Percentiles rank a stretch among this genome's conserved stretches.
Evolutionary conservation across 192 early-diverging fungal genomes (phyloP).

Genomic region (Coemansia guatemalensis): DNA sequence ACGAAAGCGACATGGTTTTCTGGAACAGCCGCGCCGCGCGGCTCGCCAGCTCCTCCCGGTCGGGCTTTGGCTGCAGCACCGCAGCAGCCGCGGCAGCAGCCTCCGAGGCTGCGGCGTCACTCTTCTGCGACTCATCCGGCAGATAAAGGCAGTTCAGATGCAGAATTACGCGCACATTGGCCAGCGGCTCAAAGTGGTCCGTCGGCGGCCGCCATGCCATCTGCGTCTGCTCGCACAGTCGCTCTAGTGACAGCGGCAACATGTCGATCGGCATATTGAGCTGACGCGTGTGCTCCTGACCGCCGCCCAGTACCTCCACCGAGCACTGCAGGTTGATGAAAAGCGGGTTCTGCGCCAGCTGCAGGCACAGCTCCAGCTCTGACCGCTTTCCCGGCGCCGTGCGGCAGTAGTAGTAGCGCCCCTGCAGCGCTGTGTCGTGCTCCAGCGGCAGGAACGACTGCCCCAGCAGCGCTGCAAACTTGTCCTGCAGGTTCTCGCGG

Average conservation of each 20-base stretch:
- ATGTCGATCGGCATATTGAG: slow-evolving; percentile 50
- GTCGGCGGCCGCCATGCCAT: slow-evolving; percentile 48
- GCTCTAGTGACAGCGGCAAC: slow-evolving; percentile 44
- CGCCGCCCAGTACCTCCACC: slow-evolving; percentile 37
- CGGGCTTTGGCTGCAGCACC: slow-evolving; percentile 26
- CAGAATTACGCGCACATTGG: slow-evolving; percentile 44
- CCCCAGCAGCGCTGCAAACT: slow-evolving; percentile 31
- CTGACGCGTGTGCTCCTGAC: slow-evolving; percentile 23
- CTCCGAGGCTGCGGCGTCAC: neutral
- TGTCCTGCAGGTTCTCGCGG: slow-evolving; percentile 33
- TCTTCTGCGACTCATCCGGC: slow-evolving; percentile 17
- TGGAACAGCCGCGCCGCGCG: slow-evolving; percentile 36
- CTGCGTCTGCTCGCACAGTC: slow-evolving; percentile 44
- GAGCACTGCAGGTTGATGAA: slow-evolving; percentile 51
- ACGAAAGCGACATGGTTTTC: slow-evolving; percentile 51
- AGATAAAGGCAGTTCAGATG: slow-evolving; percentile 52
- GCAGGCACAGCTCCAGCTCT: slow-evolving; percentile 44
- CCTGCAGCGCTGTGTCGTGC: slow-evolving; percentile 34
- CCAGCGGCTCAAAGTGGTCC: slow-evolving; percentile 49
- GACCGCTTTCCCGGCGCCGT: slow-evolving; percentile 26
- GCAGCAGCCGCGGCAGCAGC: slow-evolving; percentile 10
- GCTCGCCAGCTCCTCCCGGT: slow-evolving; percentile 34
- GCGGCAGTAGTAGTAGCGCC: slow-evolving; percentile 46
- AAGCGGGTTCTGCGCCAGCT: slow-evolving; percentile 49
- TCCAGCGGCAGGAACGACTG: slow-evolving; percentile 48